Evolutionary conservation across 2,329 filamentous ascomycete species (phyloP).

Genomic region (Didymella pinodella): DNA sequence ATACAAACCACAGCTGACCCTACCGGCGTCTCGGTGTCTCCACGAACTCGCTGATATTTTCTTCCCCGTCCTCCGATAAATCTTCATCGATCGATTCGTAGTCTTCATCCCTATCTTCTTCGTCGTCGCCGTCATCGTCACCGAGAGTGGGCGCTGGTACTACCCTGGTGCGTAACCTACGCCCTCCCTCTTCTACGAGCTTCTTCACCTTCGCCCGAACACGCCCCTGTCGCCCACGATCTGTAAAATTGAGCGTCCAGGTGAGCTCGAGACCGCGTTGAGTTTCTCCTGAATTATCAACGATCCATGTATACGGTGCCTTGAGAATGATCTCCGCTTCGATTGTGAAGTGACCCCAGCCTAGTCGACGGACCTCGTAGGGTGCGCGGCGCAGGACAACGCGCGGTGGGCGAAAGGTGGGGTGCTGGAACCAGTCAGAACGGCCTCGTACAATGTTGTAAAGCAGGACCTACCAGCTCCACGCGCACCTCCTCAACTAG

Average conservation of each 20-base stretch:
- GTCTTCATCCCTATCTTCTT: constrained; percentile 31
- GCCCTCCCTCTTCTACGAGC: constrained; percentile 31
- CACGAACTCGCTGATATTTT: constrained; percentile 29
- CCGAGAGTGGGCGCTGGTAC: background rate
- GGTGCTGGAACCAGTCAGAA: constrained; percentile 43
- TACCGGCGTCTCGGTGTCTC: constrained; percentile 23
- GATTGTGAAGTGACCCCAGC: constrained; percentile 56
- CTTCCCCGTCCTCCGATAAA: constrained; percentile 23
- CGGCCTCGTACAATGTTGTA: background rate
- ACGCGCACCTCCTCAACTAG: constrained; percentile 56
- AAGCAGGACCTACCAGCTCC: constrained; percentile 29
- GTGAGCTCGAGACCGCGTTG: constrained; percentile 50
- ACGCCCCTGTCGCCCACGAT: constrained; percentile 52
- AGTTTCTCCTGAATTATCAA: constrained; percentile 46
- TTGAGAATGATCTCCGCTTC: constrained; percentile 53
- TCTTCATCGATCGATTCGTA: constrained; percentile 23
- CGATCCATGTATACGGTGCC: constrained; percentile 55
- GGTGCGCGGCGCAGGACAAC: constrained; percentile 49
- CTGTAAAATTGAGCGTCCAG: constrained; percentile 55
- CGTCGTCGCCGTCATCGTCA: constrained; percentile 18
- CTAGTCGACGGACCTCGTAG: constrained; percentile 52
- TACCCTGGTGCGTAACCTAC: constrained; percentile 25
- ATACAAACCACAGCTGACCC: background rate
- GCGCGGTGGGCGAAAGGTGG: constrained; percentile 52
- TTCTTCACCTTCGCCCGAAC: constrained; percentile 53